These are phyloP conservation scores for Elaphomyces granulatus DNA, from an alignment of 495 filamentous ascomycete species.

Conservation along the genomic window DNA sequence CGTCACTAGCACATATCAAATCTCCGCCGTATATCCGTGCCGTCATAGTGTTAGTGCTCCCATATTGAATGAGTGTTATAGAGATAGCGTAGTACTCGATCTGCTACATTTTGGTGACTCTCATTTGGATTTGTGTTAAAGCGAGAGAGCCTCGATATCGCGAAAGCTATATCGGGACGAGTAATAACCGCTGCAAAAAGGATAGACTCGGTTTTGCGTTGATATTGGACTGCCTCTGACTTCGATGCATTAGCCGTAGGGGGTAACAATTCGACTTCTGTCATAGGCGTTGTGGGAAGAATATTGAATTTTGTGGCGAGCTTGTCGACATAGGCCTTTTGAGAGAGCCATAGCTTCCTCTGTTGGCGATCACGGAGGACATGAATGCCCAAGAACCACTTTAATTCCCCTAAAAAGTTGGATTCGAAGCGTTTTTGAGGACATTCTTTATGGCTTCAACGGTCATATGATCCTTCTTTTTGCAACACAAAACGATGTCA, in stretches of 20 bases:
- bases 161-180: constrained; percentile 9
- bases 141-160: constrained; percentile 6
- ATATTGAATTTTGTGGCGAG: too few species aligned
- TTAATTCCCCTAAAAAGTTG: too few species aligned
- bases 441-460: constrained; percentile 5
- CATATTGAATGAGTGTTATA: too few species aligned
- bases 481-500: constrained; percentile 8
- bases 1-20: background rate
- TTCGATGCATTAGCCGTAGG: too few species aligned
- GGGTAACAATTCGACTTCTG: constrained; percentile 2
- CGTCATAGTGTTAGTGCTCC: too few species aligned
- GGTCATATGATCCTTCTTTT: background rate
- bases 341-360: too few species aligned
- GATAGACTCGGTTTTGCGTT: constrained; percentile 13
- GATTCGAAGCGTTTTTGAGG: too few species aligned
- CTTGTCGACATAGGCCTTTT: too few species aligned
- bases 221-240: constrained; percentile 5
- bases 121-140: constrained; percentile 11
- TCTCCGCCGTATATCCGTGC: too few species aligned
- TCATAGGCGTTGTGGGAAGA: background rate
- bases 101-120: constrained; percentile 6
- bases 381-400: constrained; percentile 12
- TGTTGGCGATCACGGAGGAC: too few species aligned
- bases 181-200: constrained; percentile 14
- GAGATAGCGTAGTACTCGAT: constrained; percentile 9